A percentile compares a stretch with the other conserved stretches of the same genome.
phyloP scores from a whole-genome alignment of 2,329 filamentous ascomycete genomes.

The Pyricularia sp. region DNA sequence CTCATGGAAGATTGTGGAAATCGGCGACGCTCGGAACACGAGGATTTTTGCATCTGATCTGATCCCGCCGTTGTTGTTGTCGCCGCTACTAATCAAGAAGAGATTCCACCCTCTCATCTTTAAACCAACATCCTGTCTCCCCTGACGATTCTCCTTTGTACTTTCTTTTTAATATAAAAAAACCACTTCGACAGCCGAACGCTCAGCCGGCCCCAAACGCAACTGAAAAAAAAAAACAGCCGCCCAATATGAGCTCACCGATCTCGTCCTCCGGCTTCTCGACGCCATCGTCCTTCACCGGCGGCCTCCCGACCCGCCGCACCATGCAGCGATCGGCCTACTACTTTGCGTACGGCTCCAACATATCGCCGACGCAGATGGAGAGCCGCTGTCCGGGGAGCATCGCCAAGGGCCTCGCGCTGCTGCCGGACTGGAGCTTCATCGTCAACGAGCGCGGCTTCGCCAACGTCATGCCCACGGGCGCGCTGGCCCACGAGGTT shows the following conservation, averaged over 20 bases:
- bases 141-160: background rate
- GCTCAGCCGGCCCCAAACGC: background rate
- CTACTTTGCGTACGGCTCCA: conserved; percentile 39
- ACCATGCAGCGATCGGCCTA: background rate
- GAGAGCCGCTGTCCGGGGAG: conserved; percentile 30
- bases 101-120: background rate
- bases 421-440: conserved; percentile 29
- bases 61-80: background rate
- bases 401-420: conserved; percentile 26
- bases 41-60: background rate
- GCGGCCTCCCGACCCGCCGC: background rate
- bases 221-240: background rate
- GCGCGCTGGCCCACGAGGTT: background rate
- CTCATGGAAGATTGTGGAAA: background rate
- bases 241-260: background rate
- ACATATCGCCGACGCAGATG: conserved; percentile 35
- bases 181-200: background rate
- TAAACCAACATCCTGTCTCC: background rate
- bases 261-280: background rate
- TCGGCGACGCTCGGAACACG: background rate
- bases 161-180: no score
- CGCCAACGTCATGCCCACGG: conserved; percentile 27
- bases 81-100: background rate
- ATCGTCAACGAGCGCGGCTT: conserved; percentile 38
- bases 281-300: background rate